phyloP scores from a whole-genome alignment of 2,329 filamentous ascomycete species.

The Lithohypha guttulata region DNA sequence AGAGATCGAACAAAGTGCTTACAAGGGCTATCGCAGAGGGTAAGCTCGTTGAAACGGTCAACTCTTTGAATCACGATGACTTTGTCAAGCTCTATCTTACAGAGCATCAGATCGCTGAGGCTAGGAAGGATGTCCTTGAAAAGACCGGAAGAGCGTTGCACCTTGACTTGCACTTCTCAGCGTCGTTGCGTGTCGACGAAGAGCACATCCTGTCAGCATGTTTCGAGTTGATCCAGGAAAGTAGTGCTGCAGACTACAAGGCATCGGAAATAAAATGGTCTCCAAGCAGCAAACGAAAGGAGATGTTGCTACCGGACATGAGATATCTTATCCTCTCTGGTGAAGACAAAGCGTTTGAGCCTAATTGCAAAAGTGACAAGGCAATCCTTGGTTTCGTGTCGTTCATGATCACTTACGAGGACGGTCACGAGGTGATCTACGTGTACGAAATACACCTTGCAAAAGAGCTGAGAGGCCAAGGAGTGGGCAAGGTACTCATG shows the following conservation, averaged over 20 bases:
- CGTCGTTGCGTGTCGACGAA: background rate
- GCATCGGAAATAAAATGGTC: slow-evolving; percentile 39
- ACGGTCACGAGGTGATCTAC: slow-evolving; percentile 47
- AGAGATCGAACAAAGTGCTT: slow-evolving; percentile 6
- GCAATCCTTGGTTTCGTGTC: slow-evolving; percentile 37
- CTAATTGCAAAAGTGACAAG: background rate
- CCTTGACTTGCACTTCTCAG: background rate
- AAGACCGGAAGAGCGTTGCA: slow-evolving; percentile 9
- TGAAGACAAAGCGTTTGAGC: background rate
- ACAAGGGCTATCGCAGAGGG: slow-evolving; percentile 8
- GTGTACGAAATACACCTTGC: slow-evolving; percentile 52
- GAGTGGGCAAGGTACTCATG: slow-evolving; percentile 44
- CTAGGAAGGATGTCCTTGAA: slow-evolving; percentile 10
- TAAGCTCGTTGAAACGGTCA: slow-evolving; percentile 33
- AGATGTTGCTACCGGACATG: slow-evolving; percentile 51
- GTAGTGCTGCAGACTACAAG: slow-evolving; percentile 7
- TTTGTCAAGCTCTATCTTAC: slow-evolving; percentile 27
- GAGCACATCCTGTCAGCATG: slow-evolving; percentile 37
- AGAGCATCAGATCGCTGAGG: slow-evolving; percentile 8
- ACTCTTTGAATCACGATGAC: slow-evolving; percentile 29
- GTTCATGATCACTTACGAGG: slow-evolving; percentile 48
- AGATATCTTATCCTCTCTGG: slow-evolving; percentile 42
- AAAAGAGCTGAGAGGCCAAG: slow-evolving; percentile 34
- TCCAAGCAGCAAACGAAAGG: slow-evolving; percentile 39
- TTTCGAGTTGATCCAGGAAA: slow-evolving; percentile 40